Evolutionary conservation across 2,329 filamentous ascomycete species (phyloP).

Genomic region (Paraconiothyrium sp.): DNA sequence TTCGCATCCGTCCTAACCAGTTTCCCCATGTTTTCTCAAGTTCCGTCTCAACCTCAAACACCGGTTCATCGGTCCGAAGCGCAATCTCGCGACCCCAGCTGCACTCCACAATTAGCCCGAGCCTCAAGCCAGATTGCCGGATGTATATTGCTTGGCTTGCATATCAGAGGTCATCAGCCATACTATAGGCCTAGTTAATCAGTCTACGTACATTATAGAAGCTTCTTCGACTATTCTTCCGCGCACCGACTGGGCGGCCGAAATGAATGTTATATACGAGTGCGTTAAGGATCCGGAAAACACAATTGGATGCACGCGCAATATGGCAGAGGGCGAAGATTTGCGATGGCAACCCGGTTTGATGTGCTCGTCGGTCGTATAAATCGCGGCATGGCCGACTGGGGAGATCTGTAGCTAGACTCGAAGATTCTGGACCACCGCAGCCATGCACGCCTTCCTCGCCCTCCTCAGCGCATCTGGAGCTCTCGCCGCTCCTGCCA

Average conservation of each 20-base stretch:
- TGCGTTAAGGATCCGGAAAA: constrained; percentile 25
- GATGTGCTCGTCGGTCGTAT: constrained; percentile 19
- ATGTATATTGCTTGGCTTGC: constrained; percentile 2
- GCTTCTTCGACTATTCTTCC: constrained; percentile 28
- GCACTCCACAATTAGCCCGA: constrained; percentile 9
- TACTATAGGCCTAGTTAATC: not conserved
- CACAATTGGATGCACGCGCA: constrained; percentile 18
- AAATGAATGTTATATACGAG: constrained; percentile 26
- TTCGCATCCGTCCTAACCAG: not conserved
- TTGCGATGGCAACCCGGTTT: not conserved
- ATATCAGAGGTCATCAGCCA: constrained; percentile 6
- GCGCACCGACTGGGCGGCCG: constrained; percentile 28
- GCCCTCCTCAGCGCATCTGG: constrained; percentile 33
- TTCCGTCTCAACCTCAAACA: constrained; percentile 5
- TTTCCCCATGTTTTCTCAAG: not conserved
- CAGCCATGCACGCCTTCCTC: constrained; percentile 38
- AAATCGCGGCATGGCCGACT: constrained; percentile 18
- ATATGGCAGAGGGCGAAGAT: constrained; percentile 19
- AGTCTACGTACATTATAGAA: constrained; percentile 31
- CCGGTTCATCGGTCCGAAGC: constrained; percentile 3
- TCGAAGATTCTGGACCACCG: not conserved
- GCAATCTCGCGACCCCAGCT: constrained; percentile 9
- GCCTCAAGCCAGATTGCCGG: constrained; percentile 12
- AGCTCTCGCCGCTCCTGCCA: constrained; percentile 37
- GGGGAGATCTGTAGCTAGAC: not conserved